Evolutionary conservation across 83 land plant genomes (phyloP).

Genomic region (Diphasiastrum complanatum): DNA sequence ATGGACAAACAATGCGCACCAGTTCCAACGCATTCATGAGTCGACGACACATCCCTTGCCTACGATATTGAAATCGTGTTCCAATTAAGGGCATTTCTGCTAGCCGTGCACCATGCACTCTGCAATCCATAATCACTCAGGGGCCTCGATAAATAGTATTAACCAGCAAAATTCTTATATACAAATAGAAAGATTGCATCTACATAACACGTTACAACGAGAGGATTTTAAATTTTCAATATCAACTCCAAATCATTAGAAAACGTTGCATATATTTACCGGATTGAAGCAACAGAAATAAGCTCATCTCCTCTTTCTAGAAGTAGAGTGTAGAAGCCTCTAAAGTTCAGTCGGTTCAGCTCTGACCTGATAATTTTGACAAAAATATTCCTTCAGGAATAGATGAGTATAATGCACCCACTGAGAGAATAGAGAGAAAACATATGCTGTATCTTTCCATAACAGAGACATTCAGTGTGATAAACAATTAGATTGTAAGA

Average conservation of each 20-base stretch:
- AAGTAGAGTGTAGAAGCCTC: slow-evolving; percentile 17
- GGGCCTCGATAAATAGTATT: background rate
- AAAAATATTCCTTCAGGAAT: background rate
- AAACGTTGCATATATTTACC: background rate
- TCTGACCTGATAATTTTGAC: slow-evolving; percentile 2
- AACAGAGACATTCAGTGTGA: background rate
- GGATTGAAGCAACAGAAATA: slow-evolving; percentile 21
- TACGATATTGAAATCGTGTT: slow-evolving; percentile 20
- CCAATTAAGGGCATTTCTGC: slow-evolving; percentile 29
- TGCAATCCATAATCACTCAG: background rate
- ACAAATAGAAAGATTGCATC: background rate
- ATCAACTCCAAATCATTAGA: too few relatives aligned
- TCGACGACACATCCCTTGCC: slow-evolving; percentile 28
- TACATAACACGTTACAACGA: background rate
- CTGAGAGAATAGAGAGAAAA: background rate
- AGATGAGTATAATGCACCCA: background rate
- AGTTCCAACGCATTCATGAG: slow-evolving; percentile 12
- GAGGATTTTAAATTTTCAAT: background rate
- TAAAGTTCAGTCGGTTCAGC: slow-evolving; percentile 17
- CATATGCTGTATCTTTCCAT: background rate
- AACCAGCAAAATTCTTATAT: background rate
- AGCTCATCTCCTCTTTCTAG: slow-evolving; percentile 19
- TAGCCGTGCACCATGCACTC: slow-evolving; percentile 21
- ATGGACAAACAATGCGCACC: too few relatives aligned
- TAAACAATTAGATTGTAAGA: too few relatives aligned